Evolutionary conservation across 805 yeast genomes (phyloP).

Genomic region (Cyberlindnera sargentensis): DNA sequence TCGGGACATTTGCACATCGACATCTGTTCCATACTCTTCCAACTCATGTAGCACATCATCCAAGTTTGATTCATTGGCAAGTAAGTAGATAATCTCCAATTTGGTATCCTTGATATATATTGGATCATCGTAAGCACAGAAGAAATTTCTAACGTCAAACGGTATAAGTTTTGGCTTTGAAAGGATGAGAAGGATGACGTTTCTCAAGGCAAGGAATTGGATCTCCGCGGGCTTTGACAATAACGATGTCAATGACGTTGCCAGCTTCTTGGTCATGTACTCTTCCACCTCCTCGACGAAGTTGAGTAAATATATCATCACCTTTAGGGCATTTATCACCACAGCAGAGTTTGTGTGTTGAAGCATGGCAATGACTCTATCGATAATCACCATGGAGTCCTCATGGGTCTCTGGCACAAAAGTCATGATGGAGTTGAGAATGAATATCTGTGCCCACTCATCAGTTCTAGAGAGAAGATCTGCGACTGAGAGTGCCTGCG

Average conservation of each 20-base stretch:
- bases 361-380: constrained; percentile 57
- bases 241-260: constrained; percentile 61
- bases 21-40: constrained; percentile 81
- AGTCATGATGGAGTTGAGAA: constrained; percentile 57
- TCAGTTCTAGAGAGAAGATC: constrained; percentile 23
- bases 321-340: constrained; percentile 67
- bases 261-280: constrained; percentile 54
- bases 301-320: constrained; percentile 64
- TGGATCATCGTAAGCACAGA: constrained; percentile 80
- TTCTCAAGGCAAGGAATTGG: constrained; percentile 76
- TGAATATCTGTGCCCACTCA: constrained; percentile 67
- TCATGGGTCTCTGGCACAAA: constrained; percentile 64
- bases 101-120: constrained; percentile 86
- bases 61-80: constrained; percentile 62
- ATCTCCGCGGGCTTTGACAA: constrained; percentile 74
- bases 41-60: constrained; percentile 62
- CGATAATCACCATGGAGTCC: constrained; percentile 63
- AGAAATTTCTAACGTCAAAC: constrained; percentile 73
- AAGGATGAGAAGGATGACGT: constrained; percentile 66
- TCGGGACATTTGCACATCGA: constrained; percentile 79
- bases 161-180: constrained; percentile 53
- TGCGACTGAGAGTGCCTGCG: constrained; percentile 37
- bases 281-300: constrained; percentile 54
- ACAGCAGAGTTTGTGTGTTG: constrained; percentile 81
- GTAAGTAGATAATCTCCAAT: constrained; percentile 72